These are phyloP conservation scores for Gentiana straminea DNA, from an alignment of 257 asterid species.

Conservation along the genomic window DNA sequence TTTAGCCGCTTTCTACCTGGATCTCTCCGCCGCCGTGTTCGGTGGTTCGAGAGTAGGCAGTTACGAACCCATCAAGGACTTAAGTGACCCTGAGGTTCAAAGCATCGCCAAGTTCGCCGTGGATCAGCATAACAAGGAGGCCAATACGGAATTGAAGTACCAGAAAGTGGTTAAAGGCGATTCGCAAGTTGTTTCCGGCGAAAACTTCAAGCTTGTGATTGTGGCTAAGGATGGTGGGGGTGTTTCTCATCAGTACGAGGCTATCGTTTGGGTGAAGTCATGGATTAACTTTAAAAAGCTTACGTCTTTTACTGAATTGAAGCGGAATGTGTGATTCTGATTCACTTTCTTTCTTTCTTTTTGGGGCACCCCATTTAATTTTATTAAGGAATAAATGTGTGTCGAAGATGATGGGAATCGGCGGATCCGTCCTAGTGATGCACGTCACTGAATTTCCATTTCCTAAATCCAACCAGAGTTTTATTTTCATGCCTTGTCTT, in stretches of 20 bases:
- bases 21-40: constrained; percentile 4
- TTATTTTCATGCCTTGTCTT: no score
- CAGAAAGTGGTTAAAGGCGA: constrained; percentile 7
- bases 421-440: no score
- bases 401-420: no score
- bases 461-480: no score
- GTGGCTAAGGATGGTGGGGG: constrained; percentile 1
- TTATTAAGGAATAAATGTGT: no score
- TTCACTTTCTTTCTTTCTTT: no score
- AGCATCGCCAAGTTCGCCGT: constrained; percentile 10
- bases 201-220: constrained; percentile 4
- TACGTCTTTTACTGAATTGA: constrained; percentile 9
- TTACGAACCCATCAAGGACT: constrained; percentile 4
- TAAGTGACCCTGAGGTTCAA: not conserved
- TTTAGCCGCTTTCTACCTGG: not conserved
- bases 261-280: constrained; percentile 1
- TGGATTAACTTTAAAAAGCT: constrained; percentile 11
- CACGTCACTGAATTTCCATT: no score
- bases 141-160: not conserved
- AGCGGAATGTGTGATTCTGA: not conserved
- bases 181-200: constrained; percentile 4
- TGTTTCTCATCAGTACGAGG: not conserved
- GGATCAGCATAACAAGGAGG: constrained; percentile 4
- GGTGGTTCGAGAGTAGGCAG: not conserved
- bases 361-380: no score